Percentiles rank a stretch among this genome's conserved stretches.
Conservation (phyloP, 495 filamentous ascomycete species). For the Podospora pseudocomata region DNA sequence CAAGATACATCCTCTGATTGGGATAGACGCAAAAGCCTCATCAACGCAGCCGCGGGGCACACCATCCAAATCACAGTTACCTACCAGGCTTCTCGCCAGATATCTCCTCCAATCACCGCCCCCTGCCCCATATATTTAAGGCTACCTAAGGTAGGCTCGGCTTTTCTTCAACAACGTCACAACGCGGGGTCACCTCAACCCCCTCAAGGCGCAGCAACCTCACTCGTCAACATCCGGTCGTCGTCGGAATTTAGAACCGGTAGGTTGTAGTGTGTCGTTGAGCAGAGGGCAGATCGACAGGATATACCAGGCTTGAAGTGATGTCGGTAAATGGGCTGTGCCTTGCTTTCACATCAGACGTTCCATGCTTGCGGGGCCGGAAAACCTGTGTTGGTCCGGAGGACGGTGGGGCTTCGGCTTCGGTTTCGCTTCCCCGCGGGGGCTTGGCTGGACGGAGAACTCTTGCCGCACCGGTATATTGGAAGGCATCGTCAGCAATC, state of each 20-base stretch:
- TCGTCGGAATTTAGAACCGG: background rate
- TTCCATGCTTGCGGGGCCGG: background rate
- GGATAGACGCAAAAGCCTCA: background rate
- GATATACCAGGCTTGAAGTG: too few relatives aligned
- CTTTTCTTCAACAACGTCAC: background rate
- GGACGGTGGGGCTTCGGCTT: background rate
- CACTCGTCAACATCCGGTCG: background rate
- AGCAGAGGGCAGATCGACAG: too few relatives aligned
- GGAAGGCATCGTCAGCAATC: background rate
- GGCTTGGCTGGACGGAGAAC: background rate
- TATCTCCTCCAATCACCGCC: background rate
- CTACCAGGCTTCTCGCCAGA: background rate
- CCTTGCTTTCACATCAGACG: background rate
- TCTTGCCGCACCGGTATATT: background rate
- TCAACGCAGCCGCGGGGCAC: background rate
- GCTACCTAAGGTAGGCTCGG: background rate
- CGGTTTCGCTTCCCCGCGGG: background rate
- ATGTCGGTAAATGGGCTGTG: too few relatives aligned
- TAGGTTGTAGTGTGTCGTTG: too few relatives aligned
- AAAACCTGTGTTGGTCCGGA: background rate
- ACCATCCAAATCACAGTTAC: background rate
- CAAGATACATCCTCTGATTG: background rate
- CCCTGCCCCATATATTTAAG: background rate
- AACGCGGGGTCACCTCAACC: background rate
- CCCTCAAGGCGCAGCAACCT: background rate